These are phyloP conservation scores for Gossypium turneri DNA, from an alignment of 345 rosid genomes.

Conservation along the genomic window DNA sequence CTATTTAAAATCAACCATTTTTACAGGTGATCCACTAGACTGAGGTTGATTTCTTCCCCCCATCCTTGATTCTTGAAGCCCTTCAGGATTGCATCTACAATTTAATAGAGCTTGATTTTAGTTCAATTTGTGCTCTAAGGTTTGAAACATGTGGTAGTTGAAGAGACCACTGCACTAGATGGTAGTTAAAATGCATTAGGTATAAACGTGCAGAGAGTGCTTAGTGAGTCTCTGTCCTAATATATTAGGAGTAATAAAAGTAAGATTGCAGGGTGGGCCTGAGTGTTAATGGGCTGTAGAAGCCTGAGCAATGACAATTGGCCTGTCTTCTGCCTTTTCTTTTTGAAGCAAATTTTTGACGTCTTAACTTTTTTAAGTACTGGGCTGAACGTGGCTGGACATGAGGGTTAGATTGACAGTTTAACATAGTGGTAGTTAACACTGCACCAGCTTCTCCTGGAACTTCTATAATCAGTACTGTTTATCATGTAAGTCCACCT, in stretches of 20 bases:
- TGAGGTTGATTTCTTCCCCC: not conserved
- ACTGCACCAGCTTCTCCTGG: not conserved
- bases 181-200: not conserved
- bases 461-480: not conserved
- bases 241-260: not conserved
- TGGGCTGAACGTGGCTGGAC: no score
- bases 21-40: not conserved
- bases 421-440: not conserved
- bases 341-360: not conserved
- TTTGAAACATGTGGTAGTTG: constrained; percentile 3
- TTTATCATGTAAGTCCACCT: not conserved
- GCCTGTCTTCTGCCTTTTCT: not conserved
- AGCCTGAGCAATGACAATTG: not conserved
- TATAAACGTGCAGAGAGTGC: not conserved
- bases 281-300: not conserved
- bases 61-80: not conserved
- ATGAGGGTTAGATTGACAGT: no score
- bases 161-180: not conserved
- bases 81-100: not conserved
- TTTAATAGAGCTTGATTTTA: not conserved
- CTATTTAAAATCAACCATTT: not conserved
- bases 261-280: not conserved
- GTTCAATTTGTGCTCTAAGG: not conserved
- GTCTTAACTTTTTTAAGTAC: no score
- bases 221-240: not conserved